Base-by-base conservation (phyloP, 495 filamentous ascomycete genomes). In the Aspergillus ellipticus region DNA sequence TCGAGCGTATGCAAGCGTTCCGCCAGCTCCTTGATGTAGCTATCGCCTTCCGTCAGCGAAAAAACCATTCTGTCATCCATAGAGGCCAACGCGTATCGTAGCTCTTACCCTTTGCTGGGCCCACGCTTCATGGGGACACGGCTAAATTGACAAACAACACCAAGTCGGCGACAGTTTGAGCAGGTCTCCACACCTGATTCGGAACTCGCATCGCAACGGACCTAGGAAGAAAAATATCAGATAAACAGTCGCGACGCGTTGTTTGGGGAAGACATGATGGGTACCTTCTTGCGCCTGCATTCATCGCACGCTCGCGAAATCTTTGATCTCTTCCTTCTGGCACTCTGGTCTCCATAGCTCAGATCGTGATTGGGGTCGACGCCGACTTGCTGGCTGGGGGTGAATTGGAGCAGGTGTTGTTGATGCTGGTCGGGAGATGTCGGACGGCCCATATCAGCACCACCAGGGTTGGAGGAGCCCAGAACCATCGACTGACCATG, bases 1-100 rank as follows among this genome's bases (percentile, higher is more conserved):
- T 97, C 93, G 20, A 97, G 85, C 1, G 82, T 85, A 57, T 93
- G 84, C 48, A 97, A 80, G 26, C 93, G 81, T 60, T 96, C 92
- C 29, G 92, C 91, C 2, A 97, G 80, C 66, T 97, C 93, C 67
- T 97, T 97, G 66, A 97, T 97, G 63, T 97, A 97, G 0, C 89
- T 93, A 63, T 52, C 2, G 24, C 6, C 28, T 21, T 10, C n/a
- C 42, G 58, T 76, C 51, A 75, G 70, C 47, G 42, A 56, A 52
- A n/a, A n/a, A 42, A 10, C 42, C 45, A 54, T 42, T n/a, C 24
- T 45, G 51, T 53, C 42, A 29, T 46, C 24, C 45, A 31, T 47
- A 33, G 33, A 45, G 10, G 9, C 41, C 42, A 49, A 54, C 57
- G 24, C 45, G 43, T 7, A 28, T 28, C 22, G 24, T 28, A n/a